Percentiles rank a stretch among this genome's conserved stretches.
Evolutionary conservation across 352 stramenopile genomes (phyloP).

Genomic region (Globisporangium canariense): DNA sequence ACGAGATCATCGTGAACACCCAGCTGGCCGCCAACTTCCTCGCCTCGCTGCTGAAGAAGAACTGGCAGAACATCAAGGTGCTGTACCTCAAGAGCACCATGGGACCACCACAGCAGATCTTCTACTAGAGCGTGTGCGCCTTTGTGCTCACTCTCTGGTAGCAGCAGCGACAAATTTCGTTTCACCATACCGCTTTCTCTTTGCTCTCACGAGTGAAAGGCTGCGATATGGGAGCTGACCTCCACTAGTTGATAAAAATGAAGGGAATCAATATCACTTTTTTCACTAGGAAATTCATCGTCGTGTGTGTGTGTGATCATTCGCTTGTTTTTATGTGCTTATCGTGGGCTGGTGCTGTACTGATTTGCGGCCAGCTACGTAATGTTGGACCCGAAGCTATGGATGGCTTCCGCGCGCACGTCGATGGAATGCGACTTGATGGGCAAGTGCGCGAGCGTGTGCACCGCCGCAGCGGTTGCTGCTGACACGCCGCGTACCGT

Average conservation of each 20-base stretch:
- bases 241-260: constrained; percentile 39
- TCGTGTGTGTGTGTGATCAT: not conserved
- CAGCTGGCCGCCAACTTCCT: constrained; percentile 99
- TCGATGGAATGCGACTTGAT: too few relatives aligned
- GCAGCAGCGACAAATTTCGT: constrained; percentile 24
- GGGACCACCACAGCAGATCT: constrained; percentile 98
- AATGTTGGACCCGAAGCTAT: too few relatives aligned
- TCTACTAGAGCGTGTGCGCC: constrained; percentile 90
- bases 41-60: constrained; percentile 99
- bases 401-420: too few relatives aligned
- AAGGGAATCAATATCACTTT: constrained; percentile 39
- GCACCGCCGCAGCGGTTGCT: too few relatives aligned
- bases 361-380: too few relatives aligned
- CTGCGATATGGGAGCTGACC: constrained; percentile 34
- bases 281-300: constrained; percentile 9
- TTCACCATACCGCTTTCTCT: constrained; percentile 31
- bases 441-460: too few relatives aligned
- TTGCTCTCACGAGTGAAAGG: not conserved
- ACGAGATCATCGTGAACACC: constrained; percentile 98
- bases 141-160: constrained; percentile 2
- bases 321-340: not conserved
- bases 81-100: constrained; percentile 99
- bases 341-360: not conserved
- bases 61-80: constrained; percentile 99
- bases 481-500: too few relatives aligned